These are phyloP conservation scores for Phytopythium mirpurense DNA, from an alignment of 352 stramenopile genomes.

Conservation along the genomic window DNA sequence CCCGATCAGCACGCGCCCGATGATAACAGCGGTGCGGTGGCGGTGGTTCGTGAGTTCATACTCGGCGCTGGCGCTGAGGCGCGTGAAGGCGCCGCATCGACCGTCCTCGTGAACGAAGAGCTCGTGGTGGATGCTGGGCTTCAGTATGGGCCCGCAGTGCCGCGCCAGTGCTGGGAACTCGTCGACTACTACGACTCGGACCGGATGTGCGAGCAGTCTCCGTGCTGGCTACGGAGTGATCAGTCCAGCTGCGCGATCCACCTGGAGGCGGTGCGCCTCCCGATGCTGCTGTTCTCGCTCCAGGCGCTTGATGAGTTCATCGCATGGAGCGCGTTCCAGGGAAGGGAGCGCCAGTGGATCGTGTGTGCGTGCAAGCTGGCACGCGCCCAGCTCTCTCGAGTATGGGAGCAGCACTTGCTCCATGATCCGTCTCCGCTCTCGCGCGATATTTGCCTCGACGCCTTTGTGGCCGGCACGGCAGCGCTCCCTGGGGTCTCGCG, in stretches of 20 bases:
- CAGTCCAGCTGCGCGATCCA: conserved; percentile 42
- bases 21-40: conserved; percentile 9
- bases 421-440: background rate
- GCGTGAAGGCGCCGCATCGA: conserved; percentile 10
- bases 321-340: conserved; percentile 22
- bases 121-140: conserved; percentile 10
- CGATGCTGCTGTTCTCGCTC: conserved; percentile 71
- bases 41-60: background rate
- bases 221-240: conserved; percentile 49
- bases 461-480: conserved; percentile 30
- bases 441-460: conserved; percentile 31
- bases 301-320: conserved; percentile 77
- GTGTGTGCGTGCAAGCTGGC: conserved; percentile 46
- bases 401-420: conserved; percentile 48
- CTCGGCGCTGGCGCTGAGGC: background rate
- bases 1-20: conserved; percentile 9
- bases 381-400: conserved; percentile 42
- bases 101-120: conserved; percentile 29
- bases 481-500: conserved; percentile 34
- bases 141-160: background rate
- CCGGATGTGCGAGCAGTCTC: conserved; percentile 53
- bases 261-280: conserved; percentile 20
- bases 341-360: conserved; percentile 25
- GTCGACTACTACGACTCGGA: conserved; percentile 68
- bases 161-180: conserved; percentile 25